Conservation (phyloP, 805 yeast genomes). For the Zygoascus bituminiphila region DNA sequence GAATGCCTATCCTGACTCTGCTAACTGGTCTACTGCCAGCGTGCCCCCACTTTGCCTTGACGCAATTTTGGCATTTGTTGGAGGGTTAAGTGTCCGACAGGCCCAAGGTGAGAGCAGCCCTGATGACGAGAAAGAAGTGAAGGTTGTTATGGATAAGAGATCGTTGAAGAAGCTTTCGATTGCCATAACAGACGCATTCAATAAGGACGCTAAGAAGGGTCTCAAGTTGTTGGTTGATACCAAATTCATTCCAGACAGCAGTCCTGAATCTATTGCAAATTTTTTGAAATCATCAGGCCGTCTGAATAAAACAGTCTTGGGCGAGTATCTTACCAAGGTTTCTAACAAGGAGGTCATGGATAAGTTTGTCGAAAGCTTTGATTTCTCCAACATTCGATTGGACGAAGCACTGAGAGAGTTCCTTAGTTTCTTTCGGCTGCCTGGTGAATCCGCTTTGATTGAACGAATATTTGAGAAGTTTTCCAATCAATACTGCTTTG, state of each 20-base stretch:
- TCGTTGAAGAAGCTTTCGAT: slow-evolving; percentile 62
- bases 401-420: slow-evolving; percentile 87
- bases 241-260: slow-evolving; percentile 48
- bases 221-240: slow-evolving; percentile 52
- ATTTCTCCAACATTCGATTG: slow-evolving; percentile 69
- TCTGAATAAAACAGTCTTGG: slow-evolving; percentile 78
- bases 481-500: slow-evolving; percentile 67
- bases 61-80: slow-evolving; percentile 65
- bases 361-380: slow-evolving; percentile 61
- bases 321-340: slow-evolving; percentile 79
- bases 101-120: slow-evolving; percentile 15
- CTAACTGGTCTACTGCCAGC: slow-evolving; percentile 65
- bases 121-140: slow-evolving; percentile 10
- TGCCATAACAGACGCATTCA: slow-evolving; percentile 65
- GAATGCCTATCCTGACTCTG: slow-evolving; percentile 79
- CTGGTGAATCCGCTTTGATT: slow-evolving; percentile 96
- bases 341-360: slow-evolving; percentile 50
- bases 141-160: slow-evolving; percentile 14
- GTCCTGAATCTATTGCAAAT: slow-evolving; percentile 53
- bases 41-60: slow-evolving; percentile 94
- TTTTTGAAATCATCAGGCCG: slow-evolving; percentile 77
- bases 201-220: slow-evolving; percentile 72
- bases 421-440: slow-evolving; percentile 77
- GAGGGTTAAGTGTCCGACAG: slow-evolving; percentile 45
- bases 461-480: slow-evolving; percentile 85